Evolutionary conservation across 2,329 filamentous ascomycete species (phyloP).

Genomic region (Aureobasidium subglaciale): DNA sequence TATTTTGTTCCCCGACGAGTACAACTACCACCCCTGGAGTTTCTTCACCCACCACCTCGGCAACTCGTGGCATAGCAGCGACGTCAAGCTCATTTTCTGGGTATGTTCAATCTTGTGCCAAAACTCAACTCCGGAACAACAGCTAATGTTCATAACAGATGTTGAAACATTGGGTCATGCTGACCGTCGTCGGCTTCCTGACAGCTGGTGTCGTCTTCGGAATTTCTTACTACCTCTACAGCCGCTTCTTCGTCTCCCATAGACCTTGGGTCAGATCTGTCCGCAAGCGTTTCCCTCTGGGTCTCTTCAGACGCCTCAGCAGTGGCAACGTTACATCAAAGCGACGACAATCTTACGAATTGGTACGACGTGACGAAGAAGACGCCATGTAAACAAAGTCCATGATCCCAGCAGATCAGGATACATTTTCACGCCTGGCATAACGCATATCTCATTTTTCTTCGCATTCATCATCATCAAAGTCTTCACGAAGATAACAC

Average conservation of each 20-base stretch:
- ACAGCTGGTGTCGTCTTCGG: conserved; percentile 42
- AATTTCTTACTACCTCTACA: conserved; percentile 45
- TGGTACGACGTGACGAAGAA: conserved; percentile 13
- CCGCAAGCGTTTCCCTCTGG: conserved; percentile 12
- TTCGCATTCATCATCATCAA: not conserved
- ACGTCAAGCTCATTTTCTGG: conserved; percentile 60
- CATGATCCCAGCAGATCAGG: too few species aligned
- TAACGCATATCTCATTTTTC: not conserved
- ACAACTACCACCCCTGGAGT: conserved; percentile 61
- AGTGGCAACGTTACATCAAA: conserved; percentile 9
- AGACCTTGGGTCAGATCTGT: conserved; percentile 9
- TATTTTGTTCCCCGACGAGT: conserved; percentile 63
- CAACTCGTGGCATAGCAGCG: conserved; percentile 59
- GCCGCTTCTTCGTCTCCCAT: conserved; percentile 30
- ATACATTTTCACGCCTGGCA: not conserved
- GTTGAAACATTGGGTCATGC: conserved; percentile 47
- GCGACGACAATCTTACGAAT: conserved; percentile 17
- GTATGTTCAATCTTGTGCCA: conserved; percentile 27
- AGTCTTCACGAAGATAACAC: not conserved
- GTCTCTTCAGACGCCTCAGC: conserved; percentile 15
- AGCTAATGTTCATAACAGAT: conserved; percentile 25
- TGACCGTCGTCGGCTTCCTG: conserved; percentile 46
- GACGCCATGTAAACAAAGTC: not conserved
- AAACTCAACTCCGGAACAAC: not conserved
- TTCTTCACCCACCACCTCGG: conserved; percentile 63